Evolutionary conservation across 305 asterid species (phyloP).

Genomic region (Rubia occidens): DNA sequence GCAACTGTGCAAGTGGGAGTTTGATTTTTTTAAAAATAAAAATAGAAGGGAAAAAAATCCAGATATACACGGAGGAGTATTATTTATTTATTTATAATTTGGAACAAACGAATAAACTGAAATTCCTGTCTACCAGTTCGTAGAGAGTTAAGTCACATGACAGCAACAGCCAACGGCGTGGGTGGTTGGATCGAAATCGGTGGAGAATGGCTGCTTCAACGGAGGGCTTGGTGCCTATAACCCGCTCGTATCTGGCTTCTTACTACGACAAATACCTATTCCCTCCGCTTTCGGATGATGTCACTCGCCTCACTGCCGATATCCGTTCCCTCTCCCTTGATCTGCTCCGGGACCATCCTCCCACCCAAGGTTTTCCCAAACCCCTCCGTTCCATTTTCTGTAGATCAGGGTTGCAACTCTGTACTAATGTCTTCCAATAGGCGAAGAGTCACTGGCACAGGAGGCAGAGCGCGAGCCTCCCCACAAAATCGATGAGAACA

Average conservation of each 20-base stretch:
- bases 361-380: conserved; percentile 44
- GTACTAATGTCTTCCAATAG: conserved; percentile 26
- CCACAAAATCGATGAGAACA: conserved; percentile 88
- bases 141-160: not conserved
- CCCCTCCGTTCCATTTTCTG: not conserved
- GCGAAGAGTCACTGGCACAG: conserved; percentile 45
- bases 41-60: no score
- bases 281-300: conserved; percentile 54
- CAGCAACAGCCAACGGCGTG: conserved; percentile 4
- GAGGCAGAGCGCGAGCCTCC: conserved; percentile 80
- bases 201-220: conserved; percentile 57
- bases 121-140: not conserved
- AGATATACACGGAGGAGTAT: no score
- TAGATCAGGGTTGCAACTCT: not conserved
- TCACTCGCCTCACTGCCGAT: conserved; percentile 56
- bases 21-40: no score
- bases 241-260: conserved; percentile 68
- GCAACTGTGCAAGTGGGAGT: no score
- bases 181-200: not conserved
- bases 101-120: conserved; percentile 6
- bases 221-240: conserved; percentile 89
- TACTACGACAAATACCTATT: conserved; percentile 76
- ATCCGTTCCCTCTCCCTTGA: conserved; percentile 49
- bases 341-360: conserved; percentile 44
- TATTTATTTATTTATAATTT: not conserved